Conservation (phyloP, 495 filamentous ascomycete genomes). For the Emericellopsis terricola region DNA sequence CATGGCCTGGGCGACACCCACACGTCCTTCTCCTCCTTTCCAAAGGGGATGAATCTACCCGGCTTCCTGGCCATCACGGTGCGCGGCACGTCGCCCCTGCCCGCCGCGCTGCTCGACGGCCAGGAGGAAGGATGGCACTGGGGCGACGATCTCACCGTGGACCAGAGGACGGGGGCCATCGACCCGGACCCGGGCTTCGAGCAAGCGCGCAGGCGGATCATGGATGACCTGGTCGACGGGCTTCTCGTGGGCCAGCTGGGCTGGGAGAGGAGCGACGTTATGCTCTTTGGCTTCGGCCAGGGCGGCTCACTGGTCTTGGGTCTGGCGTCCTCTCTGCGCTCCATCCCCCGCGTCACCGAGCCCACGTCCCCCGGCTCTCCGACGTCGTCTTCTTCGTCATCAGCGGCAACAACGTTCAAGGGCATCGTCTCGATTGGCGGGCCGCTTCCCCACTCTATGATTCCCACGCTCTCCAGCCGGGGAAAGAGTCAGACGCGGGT, state of each 20-base stretch:
- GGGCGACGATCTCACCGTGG: conserved; percentile 74
- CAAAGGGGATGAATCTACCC: conserved; percentile 53
- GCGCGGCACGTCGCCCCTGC: conserved; percentile 53
- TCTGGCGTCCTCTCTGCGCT: conserved; percentile 22
- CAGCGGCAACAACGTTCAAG: conserved; percentile 12
- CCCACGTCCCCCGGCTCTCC: conserved; percentile 4
- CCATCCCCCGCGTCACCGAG: conserved; percentile 12
- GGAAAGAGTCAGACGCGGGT: conserved; percentile 54
- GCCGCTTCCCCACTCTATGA: conserved; percentile 37
- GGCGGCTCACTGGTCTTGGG: conserved; percentile 66
- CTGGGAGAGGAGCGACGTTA: conserved; percentile 46
- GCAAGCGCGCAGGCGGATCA: conserved; percentile 28
- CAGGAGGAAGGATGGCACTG: conserved; percentile 46
- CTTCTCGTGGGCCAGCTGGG: conserved; percentile 50
- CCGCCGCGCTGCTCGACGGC: conserved; percentile 38
- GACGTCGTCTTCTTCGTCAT: not conserved
- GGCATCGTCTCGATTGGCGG: conserved; percentile 72
- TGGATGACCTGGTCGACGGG: conserved; percentile 38
- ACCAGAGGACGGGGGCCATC: conserved; percentile 39
- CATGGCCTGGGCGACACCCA: conserved; percentile 80
- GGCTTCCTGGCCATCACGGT: conserved; percentile 64
- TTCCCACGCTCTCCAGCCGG: conserved; percentile 14
- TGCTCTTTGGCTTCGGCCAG: conserved; percentile 77
- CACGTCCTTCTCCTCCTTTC: conserved; percentile 51
- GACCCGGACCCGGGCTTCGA: conserved; percentile 69